Evolutionary conservation across 1,139 yeast genomes (phyloP), one percentile per base, ranked within the genome.

Genomic region (Candida sp.): DNA sequence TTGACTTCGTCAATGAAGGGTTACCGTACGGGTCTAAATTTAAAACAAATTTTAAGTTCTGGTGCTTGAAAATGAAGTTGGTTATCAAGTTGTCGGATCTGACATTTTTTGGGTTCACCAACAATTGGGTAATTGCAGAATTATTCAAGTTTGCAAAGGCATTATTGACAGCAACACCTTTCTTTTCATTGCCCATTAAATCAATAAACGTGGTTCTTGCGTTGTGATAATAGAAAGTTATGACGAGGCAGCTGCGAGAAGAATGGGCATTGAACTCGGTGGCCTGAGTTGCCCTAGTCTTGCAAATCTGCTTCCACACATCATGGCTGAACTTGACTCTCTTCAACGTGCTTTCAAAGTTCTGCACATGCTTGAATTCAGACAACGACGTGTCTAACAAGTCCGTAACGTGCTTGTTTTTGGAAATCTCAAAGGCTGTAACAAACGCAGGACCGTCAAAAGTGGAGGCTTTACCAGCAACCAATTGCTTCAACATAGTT

Each of bases 111-210:
- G 53, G 55, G 33, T 53, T 44, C 9, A 57, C 50, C 38, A 68
- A 58, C 31, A 65, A 51, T 49, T 67, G 72, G 25, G 72, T 67
- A 45, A 69, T 68, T 7, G 75, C 62, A 9, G 70, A 63, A 49
- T 67, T 65, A 49, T 62, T 68, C 49, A 61, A 53, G 52, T 68
- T 69, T 27, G 73, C 73, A 58, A 69, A 68, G 4, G 57, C 57
- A 49, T 65, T 66, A 23, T 39, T 23, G n/a, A 42, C 12, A 6
- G 42, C 11, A 7, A 39, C 7, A 27, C 47, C 26, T 17, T 43
- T 44, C 51, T 63, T 66, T 51, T 70, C 74, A 53, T 66, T 66
- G 3, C 73, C 74, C 71, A 69, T 66, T 48, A 69, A 57, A 45
- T 72, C 75, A 47, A 71, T 63, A 46, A 66, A 63, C 2, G 72